Conservation (phyloP, 129 eudicot species). For the Chrysanthemum lavandulifolium region DNA sequence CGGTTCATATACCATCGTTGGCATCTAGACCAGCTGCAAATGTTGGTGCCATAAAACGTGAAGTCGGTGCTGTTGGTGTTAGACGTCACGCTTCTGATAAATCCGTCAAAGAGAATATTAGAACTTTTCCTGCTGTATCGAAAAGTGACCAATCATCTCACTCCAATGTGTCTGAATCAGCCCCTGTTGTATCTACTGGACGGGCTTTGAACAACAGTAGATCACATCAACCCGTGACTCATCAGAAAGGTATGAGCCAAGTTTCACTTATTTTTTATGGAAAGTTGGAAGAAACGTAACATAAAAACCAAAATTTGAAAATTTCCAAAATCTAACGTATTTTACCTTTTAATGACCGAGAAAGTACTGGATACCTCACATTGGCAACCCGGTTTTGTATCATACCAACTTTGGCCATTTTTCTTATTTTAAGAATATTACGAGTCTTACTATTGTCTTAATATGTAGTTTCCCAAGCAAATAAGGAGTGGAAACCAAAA, state of each 20-base stretch:
- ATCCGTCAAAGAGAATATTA: constrained; percentile 44
- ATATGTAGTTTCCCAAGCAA: constrained; percentile 63
- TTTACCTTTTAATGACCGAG: no score
- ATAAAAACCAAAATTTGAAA: no score
- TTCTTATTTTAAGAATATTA: not conserved
- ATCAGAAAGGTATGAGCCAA: constrained; percentile 67
- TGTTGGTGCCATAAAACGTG: constrained; percentile 88
- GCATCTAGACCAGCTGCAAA: constrained; percentile 72
- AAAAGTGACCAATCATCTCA: constrained; percentile 52
- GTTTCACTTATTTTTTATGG: not conserved
- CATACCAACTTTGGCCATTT: not conserved
- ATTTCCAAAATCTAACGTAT: no score
- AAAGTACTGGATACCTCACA: no score
- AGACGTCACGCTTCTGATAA: constrained; percentile 73
- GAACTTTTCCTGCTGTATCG: constrained; percentile 41
- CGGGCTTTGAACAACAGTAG: constrained; percentile 48
- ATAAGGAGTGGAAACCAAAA: constrained; percentile 97
- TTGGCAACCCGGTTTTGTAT: not conserved
- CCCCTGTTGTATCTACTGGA: constrained; percentile 35
- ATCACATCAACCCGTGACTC: constrained; percentile 50
- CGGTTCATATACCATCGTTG: constrained; percentile 87
- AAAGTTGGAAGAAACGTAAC: no score
- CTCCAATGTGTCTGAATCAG: constrained; percentile 43
- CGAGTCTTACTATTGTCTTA: not conserved
- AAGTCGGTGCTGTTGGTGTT: constrained; percentile 84